Conservation (phyloP, 495 filamentous ascomycete genomes). For the Hypoxylon fuscum region DNA sequence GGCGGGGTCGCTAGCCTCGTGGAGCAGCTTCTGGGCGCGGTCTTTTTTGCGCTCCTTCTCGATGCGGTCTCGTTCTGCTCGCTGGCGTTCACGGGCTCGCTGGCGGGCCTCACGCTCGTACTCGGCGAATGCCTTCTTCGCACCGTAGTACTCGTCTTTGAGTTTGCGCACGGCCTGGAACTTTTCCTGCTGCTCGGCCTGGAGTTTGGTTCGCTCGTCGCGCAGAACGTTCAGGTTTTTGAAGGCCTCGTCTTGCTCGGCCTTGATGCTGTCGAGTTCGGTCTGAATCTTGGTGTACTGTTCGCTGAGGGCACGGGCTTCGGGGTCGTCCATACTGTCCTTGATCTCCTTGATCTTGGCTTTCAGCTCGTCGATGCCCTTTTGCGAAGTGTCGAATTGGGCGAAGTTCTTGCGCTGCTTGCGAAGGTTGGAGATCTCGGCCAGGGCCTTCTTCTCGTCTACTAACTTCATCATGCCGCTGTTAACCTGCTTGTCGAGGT, state of each 20-base stretch:
- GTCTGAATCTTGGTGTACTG: slow-evolving; percentile 81
- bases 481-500: slow-evolving; percentile 84
- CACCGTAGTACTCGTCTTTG: slow-evolving; percentile 85
- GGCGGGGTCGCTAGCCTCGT: slow-evolving; percentile 88
- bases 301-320: slow-evolving; percentile 85
- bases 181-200: slow-evolving; percentile 84
- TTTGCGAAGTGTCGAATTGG: slow-evolving; percentile 80
- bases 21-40: slow-evolving; percentile 83
- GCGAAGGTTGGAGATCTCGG: slow-evolving; percentile 80
- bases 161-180: slow-evolving; percentile 78
- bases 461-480: slow-evolving; percentile 89
- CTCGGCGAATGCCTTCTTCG: slow-evolving; percentile 77
- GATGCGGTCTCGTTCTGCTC: slow-evolving; percentile 75
- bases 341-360: slow-evolving; percentile 83
- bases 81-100: slow-evolving; percentile 64
- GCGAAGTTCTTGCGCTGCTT: slow-evolving; percentile 92
- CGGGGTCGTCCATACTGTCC: slow-evolving; percentile 90
- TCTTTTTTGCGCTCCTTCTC: slow-evolving; percentile 87
- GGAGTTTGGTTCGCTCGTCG: slow-evolving; percentile 86
- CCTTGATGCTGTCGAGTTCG: slow-evolving; percentile 88
- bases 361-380: slow-evolving; percentile 84
- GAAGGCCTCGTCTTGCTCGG: slow-evolving; percentile 86
- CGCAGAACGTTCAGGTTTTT: slow-evolving; percentile 85
- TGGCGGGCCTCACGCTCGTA: slow-evolving; percentile 83
- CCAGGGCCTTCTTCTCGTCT: slow-evolving; percentile 93